Base-by-base conservation (phyloP, 75 land plant species). In the Pinus taeda region DNA sequence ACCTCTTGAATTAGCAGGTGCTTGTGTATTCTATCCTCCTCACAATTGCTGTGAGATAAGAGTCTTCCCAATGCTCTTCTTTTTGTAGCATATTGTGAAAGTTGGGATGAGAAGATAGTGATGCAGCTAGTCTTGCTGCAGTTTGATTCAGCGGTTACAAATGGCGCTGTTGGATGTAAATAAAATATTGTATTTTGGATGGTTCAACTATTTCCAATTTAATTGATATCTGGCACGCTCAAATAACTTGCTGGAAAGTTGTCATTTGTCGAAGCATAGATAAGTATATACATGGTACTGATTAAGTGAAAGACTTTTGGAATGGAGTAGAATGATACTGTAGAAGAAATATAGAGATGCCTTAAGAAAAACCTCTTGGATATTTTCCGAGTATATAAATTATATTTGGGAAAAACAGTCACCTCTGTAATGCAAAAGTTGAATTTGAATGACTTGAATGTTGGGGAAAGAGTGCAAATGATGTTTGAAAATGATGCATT, bases 41-140 rank as follows among this genome's bases (percentile, higher is more conserved):
- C 53, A 42, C 2, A 55, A 42, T 39, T 69, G 39, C n/a, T 39
- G 21, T 42, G 49, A 69, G 72, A 21, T n/a, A 13, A 49, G 55
- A 49, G 55, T 9, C 55, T 49, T 49, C 55, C 55, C 12, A 49
- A 21, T 42, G 72, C 24, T 42, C 39, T 42, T 42, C 72, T 69
- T 42, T 69, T 42, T 69, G 72, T 69, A 69, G 9, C 72, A 69
- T 69, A 69, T 45, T 45, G 49, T n/a, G 72, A n/a, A 69, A 30
- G 3, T 69, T 69, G 42, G 7, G n/a, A 69, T 45, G 17, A 7
- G 12, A 69, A 69, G 45, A 20, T n/a, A 69, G 55, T 18, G 22
- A 42, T 20, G 21, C 6, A 69, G 71, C 24, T 39, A 42, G n/a
- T 42, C 42, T 15, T 65, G 36, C 17, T 14, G 33, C 39, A 15